Evolutionary conservation across 768 basidiomycete genomes (phyloP), one percentile per base, ranked within the genome.

Genomic region (Trametes sanguinea): DNA sequence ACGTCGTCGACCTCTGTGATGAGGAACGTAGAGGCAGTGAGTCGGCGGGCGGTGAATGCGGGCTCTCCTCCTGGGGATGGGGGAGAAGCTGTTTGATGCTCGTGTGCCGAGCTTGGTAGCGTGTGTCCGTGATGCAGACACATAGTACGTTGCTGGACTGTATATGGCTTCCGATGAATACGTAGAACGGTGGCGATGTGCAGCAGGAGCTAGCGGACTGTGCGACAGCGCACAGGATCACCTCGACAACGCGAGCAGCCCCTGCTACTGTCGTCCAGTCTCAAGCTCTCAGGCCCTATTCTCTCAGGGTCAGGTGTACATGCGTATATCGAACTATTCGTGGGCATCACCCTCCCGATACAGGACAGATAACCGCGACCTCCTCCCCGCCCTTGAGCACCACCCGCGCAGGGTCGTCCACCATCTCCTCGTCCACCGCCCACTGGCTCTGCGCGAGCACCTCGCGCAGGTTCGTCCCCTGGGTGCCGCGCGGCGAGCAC

Each of bases 351-450:
- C 91, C 91, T 4, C 92, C 92, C 54, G 89, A 90, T 0, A 93
- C 90, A 8, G 89, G 91, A 65, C 88, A 88, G 45, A 94, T 93
- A 29, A 93, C 80, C 13, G 86, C 90, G 7, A 92, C 83, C 67
- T 90, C 87, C 72, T 93, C 90, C 22, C 89, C 90, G 10, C 89
- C 88, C 47, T 73, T 79, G 48, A 94, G 72, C 11, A 76, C 60
- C 17, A 83, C 74, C 0, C 63, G 62, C n/a, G 76, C 75, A 2
- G 81, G 80, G 62, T 86, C 79, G 11, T 87, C 84, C 2, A 91
- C 81, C 89, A 92, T 92, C 74, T 90, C 89, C 54, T 81, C 87
- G 68, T 92, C 77, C 11, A 93, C 89, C 68, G 90, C 90, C 90
- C 92, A 92, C 70, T 82, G 82, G 65, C 86, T 87, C 35, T 78